Evolutionary conservation across 257 asterid genomes (phyloP).

Genomic region (Jaltomata sinuosa): DNA sequence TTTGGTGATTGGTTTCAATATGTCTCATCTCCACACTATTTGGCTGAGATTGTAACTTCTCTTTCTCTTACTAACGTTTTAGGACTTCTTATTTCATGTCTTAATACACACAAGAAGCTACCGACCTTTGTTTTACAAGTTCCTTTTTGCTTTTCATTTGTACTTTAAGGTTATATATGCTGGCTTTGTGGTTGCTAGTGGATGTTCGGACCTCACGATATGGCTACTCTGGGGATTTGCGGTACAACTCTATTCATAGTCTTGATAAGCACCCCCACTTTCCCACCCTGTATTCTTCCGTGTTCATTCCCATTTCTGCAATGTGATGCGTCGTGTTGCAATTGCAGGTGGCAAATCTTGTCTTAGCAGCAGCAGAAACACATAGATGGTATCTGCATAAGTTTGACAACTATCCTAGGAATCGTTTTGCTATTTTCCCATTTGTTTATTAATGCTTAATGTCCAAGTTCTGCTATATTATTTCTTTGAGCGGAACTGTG

Average conservation of each 20-base stretch:
- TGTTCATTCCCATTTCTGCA: neutral
- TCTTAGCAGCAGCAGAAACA: slow-evolving; percentile 68
- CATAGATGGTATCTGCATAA: slow-evolving; percentile 72
- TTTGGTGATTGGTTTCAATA: slow-evolving; percentile 86
- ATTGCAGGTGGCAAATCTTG: slow-evolving; percentile 77
- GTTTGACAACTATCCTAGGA: slow-evolving; percentile 72
- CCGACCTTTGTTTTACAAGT: neutral
- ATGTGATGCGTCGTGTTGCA: neutral
- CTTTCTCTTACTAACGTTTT: neutral
- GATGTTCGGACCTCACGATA: slow-evolving; percentile 54
- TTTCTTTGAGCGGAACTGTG: neutral
- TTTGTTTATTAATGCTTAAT: slow-evolving; percentile 22
- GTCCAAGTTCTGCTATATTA: neutral
- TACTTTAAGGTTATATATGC: slow-evolving; percentile 69
- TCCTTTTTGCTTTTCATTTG: neutral
- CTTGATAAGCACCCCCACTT: neutral
- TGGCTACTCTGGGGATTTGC: slow-evolving; percentile 70
- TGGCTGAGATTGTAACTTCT: slow-evolving; percentile 73
- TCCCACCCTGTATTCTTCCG: neutral
- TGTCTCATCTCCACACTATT: slow-evolving; percentile 91
- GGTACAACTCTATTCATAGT: slow-evolving; percentile 29
- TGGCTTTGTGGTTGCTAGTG: slow-evolving; percentile 73
- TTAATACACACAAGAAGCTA: neutral
- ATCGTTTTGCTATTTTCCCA: slow-evolving; percentile 60
- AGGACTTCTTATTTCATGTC: neutral